phyloP scores from a whole-genome alignment of 805 yeast species.

The Komagataella pastoris region DNA sequence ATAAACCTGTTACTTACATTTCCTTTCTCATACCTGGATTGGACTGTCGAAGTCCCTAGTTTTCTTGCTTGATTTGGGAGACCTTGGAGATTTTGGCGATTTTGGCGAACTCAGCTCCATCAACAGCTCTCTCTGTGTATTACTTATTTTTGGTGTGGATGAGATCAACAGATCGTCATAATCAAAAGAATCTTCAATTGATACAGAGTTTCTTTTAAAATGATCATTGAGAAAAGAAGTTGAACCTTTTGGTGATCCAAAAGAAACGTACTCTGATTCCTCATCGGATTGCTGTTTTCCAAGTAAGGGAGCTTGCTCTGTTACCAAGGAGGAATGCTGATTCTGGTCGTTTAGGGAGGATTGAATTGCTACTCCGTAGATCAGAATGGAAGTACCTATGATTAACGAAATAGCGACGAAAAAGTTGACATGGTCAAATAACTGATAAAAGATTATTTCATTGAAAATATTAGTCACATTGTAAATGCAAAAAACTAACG shows the following conservation, averaged over 20 bases:
- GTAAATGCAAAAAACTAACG: constrained; percentile 74
- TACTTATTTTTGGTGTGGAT: background rate
- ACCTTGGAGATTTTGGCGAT: background rate
- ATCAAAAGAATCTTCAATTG: background rate
- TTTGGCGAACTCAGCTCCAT: background rate
- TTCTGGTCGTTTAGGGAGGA: constrained; percentile 32
- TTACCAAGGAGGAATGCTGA: background rate
- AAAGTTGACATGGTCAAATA: constrained; percentile 24
- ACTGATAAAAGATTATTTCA: constrained; percentile 45
- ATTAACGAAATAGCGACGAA: constrained; percentile 24
- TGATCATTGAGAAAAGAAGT: constrained; percentile 8
- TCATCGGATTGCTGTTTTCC: constrained; percentile 6
- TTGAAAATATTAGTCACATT: constrained; percentile 58
- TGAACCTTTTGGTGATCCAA: constrained; percentile 22
- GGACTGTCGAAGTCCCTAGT: background rate
- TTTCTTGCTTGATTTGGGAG: background rate
- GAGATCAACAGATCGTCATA: background rate
- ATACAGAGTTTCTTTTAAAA: background rate
- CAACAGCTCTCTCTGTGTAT: background rate
- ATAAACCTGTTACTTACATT: background rate
- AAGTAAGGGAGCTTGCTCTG: background rate
- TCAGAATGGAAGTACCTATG: constrained; percentile 33
- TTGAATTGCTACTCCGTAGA: constrained; percentile 57
- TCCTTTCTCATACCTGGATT: background rate
- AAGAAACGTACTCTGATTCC: constrained; percentile 21